Conservation (phyloP, 306 rosid species). For the Delonix regia region DNA sequence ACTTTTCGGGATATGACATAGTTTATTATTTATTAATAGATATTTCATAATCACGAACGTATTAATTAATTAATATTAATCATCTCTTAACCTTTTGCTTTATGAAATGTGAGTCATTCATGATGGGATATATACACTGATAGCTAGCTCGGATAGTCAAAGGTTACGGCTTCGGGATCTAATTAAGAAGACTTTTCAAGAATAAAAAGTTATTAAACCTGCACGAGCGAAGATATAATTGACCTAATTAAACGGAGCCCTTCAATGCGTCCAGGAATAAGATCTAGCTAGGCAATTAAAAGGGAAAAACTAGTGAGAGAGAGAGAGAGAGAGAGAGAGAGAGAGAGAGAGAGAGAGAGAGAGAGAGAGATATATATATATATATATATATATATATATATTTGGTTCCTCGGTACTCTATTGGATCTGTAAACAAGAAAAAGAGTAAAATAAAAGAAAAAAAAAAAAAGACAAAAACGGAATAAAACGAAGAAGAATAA, state of each 20-base stretch:
- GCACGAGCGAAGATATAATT: neutral
- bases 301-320: neutral
- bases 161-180: neutral
- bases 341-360: no score
- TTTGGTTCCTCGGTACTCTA: no score
- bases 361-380: no score
- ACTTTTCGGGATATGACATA: neutral
- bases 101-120: neutral
- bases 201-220: neutral
- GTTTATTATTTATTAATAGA: neutral
- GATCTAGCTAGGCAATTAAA: neutral
- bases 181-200: neutral
- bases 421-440: no score
- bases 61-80: neutral
- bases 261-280: neutral
- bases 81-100: neutral
- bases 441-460: no score
- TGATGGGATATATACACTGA: neutral
- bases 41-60: no score
- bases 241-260: neutral
- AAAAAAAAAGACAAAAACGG: neutral
- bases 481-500: neutral
- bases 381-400: no score
- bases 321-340: no score
- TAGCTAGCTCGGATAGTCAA: neutral